Base-by-base conservation (phyloP, 225 moss, liverwort and hornwort species). In the Takakia lepidozioides region DNA sequence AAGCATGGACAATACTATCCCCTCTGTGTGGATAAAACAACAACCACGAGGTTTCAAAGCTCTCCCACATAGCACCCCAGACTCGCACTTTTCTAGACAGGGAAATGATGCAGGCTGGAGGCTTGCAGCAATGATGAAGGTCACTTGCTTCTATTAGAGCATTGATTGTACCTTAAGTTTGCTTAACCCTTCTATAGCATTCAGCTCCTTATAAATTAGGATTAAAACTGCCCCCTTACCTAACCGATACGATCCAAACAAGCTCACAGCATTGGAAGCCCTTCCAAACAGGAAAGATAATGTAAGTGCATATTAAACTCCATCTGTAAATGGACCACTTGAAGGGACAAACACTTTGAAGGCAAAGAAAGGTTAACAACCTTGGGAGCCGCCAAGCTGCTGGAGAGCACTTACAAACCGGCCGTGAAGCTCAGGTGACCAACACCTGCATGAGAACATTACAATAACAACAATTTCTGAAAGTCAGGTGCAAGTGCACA, bases 351-450 rank as follows among this genome's bases (percentile, higher is more conserved):
- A 49, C 7, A 27, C 28, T 16, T 8, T 14, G 16, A 49, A 10
- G 10, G 13, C 14, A 35, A 15, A 43, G 24, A 29, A 45, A 1
- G 25, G 21, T 46, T 22, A 15, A 27, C 41, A 57, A 89, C 93
- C 75, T 68, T 90, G 90, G 19, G 95, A 84, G 46, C 95, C 95
- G 23, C 78, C 78, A 3, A 78, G 61, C 37, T 78, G 72, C 38
- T 78, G 78, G 32, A 78, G 61, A 22, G 73, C 78, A 48, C 65
- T 68, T 55, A 78, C 73, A 56, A 78, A 78, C 15, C 78, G 72
- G 30, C 78, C 72, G 47, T 78, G 78, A 22, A 78, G 78, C 45
- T 78, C 78, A 5, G 78, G 78, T 49, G 78, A 78, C 78, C 78
- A 78, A 47, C 78, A 78, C 34, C 78, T 67, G 19, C 72, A 64